A percentile compares a stretch with the other conserved stretches of the same genome.
Conservation (phyloP, 139 green algal genomes). For the Coelastrella sp. region DNA sequence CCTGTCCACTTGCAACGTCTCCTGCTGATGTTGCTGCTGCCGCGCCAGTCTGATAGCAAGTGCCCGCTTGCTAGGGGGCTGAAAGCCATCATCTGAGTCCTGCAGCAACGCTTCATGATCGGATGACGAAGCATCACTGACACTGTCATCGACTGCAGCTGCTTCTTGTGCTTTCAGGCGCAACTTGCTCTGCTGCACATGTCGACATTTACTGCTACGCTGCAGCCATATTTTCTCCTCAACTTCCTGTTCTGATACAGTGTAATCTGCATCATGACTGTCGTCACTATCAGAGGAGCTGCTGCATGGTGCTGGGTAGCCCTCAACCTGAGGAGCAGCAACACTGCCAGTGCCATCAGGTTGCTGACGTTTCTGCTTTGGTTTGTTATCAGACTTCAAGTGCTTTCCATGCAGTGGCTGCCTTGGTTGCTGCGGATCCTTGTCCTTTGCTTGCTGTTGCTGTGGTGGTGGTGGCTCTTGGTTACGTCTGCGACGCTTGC, state of each 20-base stretch:
- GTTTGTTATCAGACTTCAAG: too few species aligned
- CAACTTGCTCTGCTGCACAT: too few species aligned
- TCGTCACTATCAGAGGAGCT: slow-evolving; percentile 17
- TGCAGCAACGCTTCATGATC: neutral
- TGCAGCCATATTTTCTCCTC: neutral
- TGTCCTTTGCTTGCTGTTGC: neutral
- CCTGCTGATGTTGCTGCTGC: slow-evolving; percentile 6
- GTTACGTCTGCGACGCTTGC: neutral
- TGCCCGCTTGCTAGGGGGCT: neutral
- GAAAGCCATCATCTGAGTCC: slow-evolving; percentile 31
- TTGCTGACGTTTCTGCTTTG: neutral
- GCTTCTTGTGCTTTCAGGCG: too few species aligned
- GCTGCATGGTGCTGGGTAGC: too few species aligned
- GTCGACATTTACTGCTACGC: too few species aligned
- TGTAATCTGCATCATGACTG: slow-evolving; percentile 33
- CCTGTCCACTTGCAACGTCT: neutral
- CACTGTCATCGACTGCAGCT: neutral
- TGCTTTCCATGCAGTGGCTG: neutral
- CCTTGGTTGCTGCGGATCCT: neutral
- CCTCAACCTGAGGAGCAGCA: neutral
- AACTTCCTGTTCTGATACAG: neutral
- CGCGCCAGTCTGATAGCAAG: neutral
- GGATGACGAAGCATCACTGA: neutral
- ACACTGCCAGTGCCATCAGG: neutral
- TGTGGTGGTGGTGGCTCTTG: neutral